These are phyloP conservation scores for Blastobotrys muscicola DNA, from an alignment of 805 yeast genomes.

Conservation along the genomic window DNA sequence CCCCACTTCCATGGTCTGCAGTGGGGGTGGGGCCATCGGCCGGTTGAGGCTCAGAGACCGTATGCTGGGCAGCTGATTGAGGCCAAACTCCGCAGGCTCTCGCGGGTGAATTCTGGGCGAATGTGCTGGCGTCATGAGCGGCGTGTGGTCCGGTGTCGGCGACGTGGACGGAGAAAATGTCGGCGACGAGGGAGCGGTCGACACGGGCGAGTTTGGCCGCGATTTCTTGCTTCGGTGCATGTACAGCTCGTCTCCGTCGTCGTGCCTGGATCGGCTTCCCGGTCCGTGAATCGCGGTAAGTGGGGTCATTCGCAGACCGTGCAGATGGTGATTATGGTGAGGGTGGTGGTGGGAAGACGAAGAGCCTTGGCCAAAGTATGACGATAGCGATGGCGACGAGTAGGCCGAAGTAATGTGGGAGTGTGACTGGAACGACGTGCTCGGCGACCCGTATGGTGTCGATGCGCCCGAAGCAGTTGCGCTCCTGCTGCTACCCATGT, in stretches of 20 bases:
- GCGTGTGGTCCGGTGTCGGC: slow-evolving; percentile 35
- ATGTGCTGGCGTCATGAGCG: slow-evolving; percentile 37
- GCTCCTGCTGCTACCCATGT: slow-evolving; percentile 3
- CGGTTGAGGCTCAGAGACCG: slow-evolving; percentile 23
- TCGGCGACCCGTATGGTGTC: slow-evolving; percentile 16
- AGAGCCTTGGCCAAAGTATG: slow-evolving; percentile 16
- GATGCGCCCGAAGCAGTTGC: slow-evolving; percentile 13
- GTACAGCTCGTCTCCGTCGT: slow-evolving; percentile 17
- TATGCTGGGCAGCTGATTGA: slow-evolving; percentile 30
- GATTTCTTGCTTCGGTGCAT: slow-evolving; percentile 28
- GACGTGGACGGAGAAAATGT: slow-evolving; percentile 29
- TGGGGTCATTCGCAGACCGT: slow-evolving; percentile 24
- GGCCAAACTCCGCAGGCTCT: slow-evolving; percentile 24
- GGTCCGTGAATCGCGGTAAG: slow-evolving; percentile 18
- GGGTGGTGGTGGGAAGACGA: slow-evolving; percentile 6
- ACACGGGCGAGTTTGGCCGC: slow-evolving; percentile 33
- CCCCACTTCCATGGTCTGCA: slow-evolving; percentile 20
- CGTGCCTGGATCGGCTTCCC: slow-evolving; percentile 9
- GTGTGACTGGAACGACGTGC: slow-evolving; percentile 7
- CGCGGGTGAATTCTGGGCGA: slow-evolving; percentile 35
- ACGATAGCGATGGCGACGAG: slow-evolving; percentile 18
- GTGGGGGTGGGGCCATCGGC: slow-evolving; percentile 16
- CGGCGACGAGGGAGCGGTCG: slow-evolving; percentile 37
- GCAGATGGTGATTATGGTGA: slow-evolving; percentile 21
- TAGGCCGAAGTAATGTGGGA: slow-evolving; percentile 11